phyloP scores from a whole-genome alignment of 2,329 filamentous ascomycete genomes.

The Trichoderma oligosporum region DNA sequence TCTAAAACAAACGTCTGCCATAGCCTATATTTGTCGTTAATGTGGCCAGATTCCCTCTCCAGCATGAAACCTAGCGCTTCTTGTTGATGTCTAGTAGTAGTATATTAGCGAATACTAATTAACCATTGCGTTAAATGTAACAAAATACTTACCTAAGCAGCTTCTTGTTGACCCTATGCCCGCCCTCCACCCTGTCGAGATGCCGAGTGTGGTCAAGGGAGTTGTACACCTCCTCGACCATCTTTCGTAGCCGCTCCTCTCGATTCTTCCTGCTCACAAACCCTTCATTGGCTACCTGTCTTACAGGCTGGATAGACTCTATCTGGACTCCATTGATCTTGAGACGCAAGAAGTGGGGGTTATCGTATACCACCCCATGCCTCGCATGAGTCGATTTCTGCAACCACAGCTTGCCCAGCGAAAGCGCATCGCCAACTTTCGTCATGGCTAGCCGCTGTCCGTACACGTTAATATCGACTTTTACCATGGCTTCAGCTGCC shows the following conservation, averaged over 20 bases:
- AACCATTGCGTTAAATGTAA: neutral
- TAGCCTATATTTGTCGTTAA: conserved; percentile 30
- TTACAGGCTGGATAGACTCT: neutral
- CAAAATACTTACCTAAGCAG: conserved; percentile 27
- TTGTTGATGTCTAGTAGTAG: conserved; percentile 35
- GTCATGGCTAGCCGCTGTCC: conserved; percentile 26
- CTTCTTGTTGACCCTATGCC: conserved; percentile 23
- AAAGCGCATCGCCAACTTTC: conserved; percentile 30
- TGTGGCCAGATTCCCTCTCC: conserved; percentile 37
- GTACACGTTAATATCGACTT: conserved; percentile 38
- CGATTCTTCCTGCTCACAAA: neutral
- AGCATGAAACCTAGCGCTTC: conserved; percentile 38
- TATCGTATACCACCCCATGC: conserved; percentile 4
- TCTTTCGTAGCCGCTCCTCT: neutral
- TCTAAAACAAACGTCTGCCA: conserved; percentile 30
- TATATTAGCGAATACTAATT: neutral
- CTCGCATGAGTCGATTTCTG: conserved; percentile 31
- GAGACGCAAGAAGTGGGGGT: conserved; percentile 11
- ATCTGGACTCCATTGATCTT: neutral
- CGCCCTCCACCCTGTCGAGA: conserved; percentile 23
- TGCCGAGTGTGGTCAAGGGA: neutral
- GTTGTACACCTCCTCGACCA: neutral
- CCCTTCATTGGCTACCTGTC: neutral
- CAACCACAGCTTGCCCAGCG: conserved; percentile 32
- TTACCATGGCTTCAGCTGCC: conserved; percentile 29